Base-by-base conservation (phyloP, 2,329 filamentous ascomycete species). In the Pleurostoma richardsiae region DNA sequence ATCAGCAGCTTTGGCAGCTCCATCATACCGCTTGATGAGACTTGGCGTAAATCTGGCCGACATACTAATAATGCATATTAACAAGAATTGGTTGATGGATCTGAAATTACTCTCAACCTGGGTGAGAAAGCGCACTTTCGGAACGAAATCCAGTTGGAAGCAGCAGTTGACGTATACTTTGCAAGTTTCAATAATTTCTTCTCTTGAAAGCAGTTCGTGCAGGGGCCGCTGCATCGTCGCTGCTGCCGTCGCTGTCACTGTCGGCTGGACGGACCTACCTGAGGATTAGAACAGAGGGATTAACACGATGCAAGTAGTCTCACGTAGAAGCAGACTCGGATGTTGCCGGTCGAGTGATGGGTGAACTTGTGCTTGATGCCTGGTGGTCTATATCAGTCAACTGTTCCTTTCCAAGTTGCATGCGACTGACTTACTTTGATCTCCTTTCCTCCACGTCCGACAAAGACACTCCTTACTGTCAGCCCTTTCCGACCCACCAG, bases 131-230 rank as follows among this genome's bases (percentile, higher is more conserved):
- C 58, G 42, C 2, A 52, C 49, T 42, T 61, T 58, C 7, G 59
- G 56, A 10, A 62, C 48, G 41, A 62, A 63, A 10, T 58, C 59
- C 5, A 60, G 52, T 42, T 60, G 56, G 47, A 61, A 61, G 41
- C 57, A 60, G 4, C 52, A 58, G 3, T 54, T 59, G 36, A 57
- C 50, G 43, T 60, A 55, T 10, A 52, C 52, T 26, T 52, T 54
- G 30, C 52, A 56, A 10, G 56, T 56, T 40, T 59, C 57, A 6
- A 58, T 50, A 3, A 61, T 50, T 40, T 59, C 57, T 6, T 54
- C 49, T 6, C 41, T 40, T 3, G 54, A 52, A 7, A 55, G 54
- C 19, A 56, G 44, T 19, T 49, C 33, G 8, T 36, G 33, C 40
- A 40, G 41, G 10, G 43, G 43, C 10, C 43, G 43, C 11, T 46